Conservation (phyloP, 2,329 filamentous ascomycete genomes). For the Botrytis squamosa region DNA sequence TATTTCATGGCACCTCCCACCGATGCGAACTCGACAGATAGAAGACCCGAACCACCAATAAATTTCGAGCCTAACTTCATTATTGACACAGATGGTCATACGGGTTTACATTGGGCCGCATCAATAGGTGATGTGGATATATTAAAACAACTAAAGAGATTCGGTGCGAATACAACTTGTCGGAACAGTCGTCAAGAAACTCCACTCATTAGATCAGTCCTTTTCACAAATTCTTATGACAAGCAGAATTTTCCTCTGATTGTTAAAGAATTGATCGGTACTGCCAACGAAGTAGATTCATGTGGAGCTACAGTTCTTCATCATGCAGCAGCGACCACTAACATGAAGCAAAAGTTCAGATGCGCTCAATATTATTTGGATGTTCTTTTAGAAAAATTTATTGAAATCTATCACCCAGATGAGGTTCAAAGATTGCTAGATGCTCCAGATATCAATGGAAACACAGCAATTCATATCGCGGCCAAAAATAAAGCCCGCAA, state of each 20-base stretch:
- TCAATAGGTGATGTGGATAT: conserved; percentile 96
- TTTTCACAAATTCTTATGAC: conserved; percentile 97
- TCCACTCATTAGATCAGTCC: conserved; percentile 87
- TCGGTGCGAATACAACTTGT: conserved; percentile 71
- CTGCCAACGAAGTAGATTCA: conserved; percentile 75
- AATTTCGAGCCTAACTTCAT: conserved; percentile 86
- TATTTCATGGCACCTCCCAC: conserved; percentile 78
- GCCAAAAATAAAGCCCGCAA: conserved; percentile 86
- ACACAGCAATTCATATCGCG: conserved; percentile 75
- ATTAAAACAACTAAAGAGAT: conserved; percentile 80
- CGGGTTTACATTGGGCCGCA: conserved; percentile 93
- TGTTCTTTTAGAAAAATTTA: conserved; percentile 81
- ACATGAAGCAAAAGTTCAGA: conserved; percentile 76
- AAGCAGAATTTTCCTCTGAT: conserved; percentile 86
- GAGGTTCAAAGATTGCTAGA: conserved; percentile 79
- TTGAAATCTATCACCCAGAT: conserved; percentile 71
- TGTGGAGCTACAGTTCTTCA: conserved; percentile 88
- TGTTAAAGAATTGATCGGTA: conserved; percentile 78
- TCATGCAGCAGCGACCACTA: conserved; percentile 87
- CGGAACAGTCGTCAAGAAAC: conserved; percentile 78
- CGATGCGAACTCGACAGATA: conserved; percentile 62
- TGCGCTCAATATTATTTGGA: conserved; percentile 94
- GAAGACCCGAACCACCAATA: conserved; percentile 72
- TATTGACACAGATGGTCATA: conserved; percentile 93
- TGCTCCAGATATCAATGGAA: conserved; percentile 78